A percentile compares a stretch with the other conserved stretches of the same genome.
These are phyloP conservation scores for Sarocladium brachiariae DNA, from an alignment of 2,329 filamentous ascomycete genomes.

Conservation along the genomic window DNA sequence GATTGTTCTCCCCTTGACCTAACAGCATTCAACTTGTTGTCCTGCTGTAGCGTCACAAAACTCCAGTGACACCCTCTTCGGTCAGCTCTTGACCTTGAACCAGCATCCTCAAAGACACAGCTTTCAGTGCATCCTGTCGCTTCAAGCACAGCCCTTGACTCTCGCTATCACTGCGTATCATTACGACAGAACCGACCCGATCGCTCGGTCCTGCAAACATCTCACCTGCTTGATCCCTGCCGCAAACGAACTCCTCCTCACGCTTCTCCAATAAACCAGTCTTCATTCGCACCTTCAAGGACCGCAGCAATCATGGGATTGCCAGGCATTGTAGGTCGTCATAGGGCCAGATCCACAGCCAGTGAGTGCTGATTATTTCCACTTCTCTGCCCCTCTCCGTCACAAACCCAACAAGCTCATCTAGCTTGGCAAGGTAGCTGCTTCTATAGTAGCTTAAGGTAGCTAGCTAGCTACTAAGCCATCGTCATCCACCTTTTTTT, in stretches of 20 bases:
- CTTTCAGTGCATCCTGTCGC: neutral
- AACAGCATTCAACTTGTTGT: too few species aligned
- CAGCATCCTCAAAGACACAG: neutral
- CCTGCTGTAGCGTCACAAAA: slow-evolving; percentile 4
- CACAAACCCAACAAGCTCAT: neutral
- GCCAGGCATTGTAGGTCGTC: slow-evolving; percentile 3
- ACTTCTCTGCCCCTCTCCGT: neutral
- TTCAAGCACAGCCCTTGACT: too few species aligned
- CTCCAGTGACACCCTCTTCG: neutral
- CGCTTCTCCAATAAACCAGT: neutral
- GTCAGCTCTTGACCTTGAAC: neutral
- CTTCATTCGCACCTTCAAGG: neutral
- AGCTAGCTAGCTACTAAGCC: neutral
- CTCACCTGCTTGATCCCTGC: neutral
- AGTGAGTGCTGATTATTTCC: slow-evolving; percentile 4
- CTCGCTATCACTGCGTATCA: neutral
- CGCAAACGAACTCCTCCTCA: neutral
- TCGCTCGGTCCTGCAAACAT: slow-evolving; percentile 1
- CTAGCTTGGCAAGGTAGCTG: too few species aligned
- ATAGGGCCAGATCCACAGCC: slow-evolving; percentile 7
- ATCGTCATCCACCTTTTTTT: slow-evolving; percentile 7
- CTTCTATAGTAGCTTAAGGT: too few species aligned
- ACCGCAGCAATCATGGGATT: slow-evolving; percentile 3
- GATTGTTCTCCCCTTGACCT: too few species aligned
- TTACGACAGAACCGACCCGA: neutral